Conservation (phyloP, 495 filamentous ascomycete genomes). For the Penicillium arizonense region DNA sequence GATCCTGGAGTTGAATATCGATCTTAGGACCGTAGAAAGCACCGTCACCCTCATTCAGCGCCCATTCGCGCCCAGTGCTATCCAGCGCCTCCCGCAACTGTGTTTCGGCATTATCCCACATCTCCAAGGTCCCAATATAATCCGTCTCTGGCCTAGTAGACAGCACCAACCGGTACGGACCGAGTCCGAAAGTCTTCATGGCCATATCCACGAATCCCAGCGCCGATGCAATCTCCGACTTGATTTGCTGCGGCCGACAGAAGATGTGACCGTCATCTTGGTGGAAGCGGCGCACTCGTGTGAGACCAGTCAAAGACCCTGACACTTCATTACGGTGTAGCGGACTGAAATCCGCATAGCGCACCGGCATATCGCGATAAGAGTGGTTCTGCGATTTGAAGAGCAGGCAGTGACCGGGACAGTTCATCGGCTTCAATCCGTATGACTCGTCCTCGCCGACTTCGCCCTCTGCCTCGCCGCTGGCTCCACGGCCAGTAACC, state of each 20-base stretch:
- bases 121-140: slow-evolving; percentile 73
- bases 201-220: slow-evolving; percentile 78
- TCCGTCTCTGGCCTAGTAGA: slow-evolving; percentile 76
- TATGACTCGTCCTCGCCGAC: slow-evolving; percentile 71
- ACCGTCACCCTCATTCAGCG: slow-evolving; percentile 76
- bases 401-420: slow-evolving; percentile 89
- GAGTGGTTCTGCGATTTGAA: slow-evolving; percentile 71
- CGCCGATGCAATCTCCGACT: slow-evolving; percentile 73
- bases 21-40: slow-evolving; percentile 97
- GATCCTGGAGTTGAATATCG: slow-evolving; percentile 80
- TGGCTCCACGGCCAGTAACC: slow-evolving; percentile 64
- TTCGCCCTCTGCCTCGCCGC: slow-evolving; percentile 43
- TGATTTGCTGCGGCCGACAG: slow-evolving; percentile 80
- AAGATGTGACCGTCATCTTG: slow-evolving; percentile 97
- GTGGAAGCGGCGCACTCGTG: slow-evolving; percentile 88
- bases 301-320: slow-evolving; percentile 81
- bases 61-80: slow-evolving; percentile 63
- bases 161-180: slow-evolving; percentile 71
- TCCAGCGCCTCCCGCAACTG: slow-evolving; percentile 70
- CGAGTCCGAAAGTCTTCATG: slow-evolving; percentile 72
- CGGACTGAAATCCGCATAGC: slow-evolving; percentile 91
- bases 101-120: slow-evolving; percentile 80
- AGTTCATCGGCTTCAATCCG: slow-evolving; percentile 96
- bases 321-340: slow-evolving; percentile 90
- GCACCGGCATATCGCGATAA: slow-evolving; percentile 81